A percentile compares a stretch with the other conserved stretches of the same genome.
Conservation (phyloP, 345 rosid genomes). For the Eucalyptus decipiens region DNA sequence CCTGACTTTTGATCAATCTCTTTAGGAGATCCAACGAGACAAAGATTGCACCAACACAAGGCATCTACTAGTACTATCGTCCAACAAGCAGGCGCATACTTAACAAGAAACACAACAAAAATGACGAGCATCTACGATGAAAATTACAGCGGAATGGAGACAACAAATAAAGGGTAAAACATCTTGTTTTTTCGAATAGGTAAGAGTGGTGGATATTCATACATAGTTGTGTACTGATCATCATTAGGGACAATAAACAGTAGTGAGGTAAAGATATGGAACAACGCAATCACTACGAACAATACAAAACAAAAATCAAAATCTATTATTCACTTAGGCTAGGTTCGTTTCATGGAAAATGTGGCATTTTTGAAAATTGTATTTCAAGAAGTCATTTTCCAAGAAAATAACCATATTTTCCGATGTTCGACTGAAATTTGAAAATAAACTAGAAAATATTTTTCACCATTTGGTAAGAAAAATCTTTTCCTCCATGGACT, state of each 20-base stretch:
- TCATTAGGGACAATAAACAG: not conserved
- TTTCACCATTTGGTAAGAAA: too few species aligned
- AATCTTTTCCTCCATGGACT: too few species aligned
- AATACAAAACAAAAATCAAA: not conserved
- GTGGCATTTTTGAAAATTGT: too few species aligned
- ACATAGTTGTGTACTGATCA: not conserved
- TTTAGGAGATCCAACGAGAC: not conserved
- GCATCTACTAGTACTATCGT: not conserved
- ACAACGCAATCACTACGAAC: not conserved
- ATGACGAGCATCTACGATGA: not conserved
- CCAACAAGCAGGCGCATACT: not conserved
- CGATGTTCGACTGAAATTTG: too few species aligned
- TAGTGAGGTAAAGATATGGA: not conserved
- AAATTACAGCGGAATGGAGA: not conserved
- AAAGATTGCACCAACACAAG: not conserved
- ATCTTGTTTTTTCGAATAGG: not conserved
- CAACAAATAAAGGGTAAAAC: not conserved
- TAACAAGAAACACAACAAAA: not conserved
- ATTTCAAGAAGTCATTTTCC: too few species aligned
- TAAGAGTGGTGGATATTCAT: not conserved
- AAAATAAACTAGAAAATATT: too few species aligned
- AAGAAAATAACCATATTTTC: too few species aligned
- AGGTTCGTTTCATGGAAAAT: rapidly evolving
- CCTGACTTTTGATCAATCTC: not conserved
- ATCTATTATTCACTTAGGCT: not conserved